phyloP scores from a whole-genome alignment of 306 rosid species.

The Trichosanthes cucumerina region DNA sequence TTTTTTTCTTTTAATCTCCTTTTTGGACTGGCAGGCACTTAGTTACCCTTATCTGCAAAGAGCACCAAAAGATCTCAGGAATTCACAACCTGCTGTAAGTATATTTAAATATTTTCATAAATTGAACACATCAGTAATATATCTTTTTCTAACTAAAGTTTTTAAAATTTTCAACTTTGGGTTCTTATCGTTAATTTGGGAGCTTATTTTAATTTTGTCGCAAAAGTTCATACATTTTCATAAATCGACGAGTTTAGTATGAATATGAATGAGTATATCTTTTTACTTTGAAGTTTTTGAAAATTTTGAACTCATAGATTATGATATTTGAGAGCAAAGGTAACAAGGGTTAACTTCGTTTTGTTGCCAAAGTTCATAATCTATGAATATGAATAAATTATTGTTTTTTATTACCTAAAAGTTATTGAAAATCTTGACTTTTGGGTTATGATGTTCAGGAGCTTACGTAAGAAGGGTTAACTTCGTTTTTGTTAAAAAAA shows the following conservation, averaged over 20 bases:
- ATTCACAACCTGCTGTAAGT: conserved; percentile 49
- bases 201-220: neutral
- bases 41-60: conserved; percentile 65
- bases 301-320: neutral
- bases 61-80: conserved; percentile 48
- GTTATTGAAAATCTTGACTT: too few relatives aligned
- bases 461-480: neutral
- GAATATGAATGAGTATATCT: neutral
- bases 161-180: neutral
- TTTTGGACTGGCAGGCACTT: conserved; percentile 46
- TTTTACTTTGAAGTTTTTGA: neutral
- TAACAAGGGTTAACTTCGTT: neutral
- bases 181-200: neutral
- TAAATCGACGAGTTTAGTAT: neutral
- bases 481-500: neutral
- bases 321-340: neutral
- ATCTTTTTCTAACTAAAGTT: too few relatives aligned
- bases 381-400: neutral
- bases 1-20: too few relatives aligned
- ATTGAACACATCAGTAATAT: too few relatives aligned
- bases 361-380: neutral
- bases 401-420: too few relatives aligned
- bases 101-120: neutral
- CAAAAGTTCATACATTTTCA: neutral
- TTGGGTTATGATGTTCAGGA: neutral